A percentile compares a stretch with the other conserved stretches of the same genome.
These are phyloP conservation scores for Phytophthora pisi DNA, from an alignment of 352 stramenopile genomes.

Conservation along the genomic window DNA sequence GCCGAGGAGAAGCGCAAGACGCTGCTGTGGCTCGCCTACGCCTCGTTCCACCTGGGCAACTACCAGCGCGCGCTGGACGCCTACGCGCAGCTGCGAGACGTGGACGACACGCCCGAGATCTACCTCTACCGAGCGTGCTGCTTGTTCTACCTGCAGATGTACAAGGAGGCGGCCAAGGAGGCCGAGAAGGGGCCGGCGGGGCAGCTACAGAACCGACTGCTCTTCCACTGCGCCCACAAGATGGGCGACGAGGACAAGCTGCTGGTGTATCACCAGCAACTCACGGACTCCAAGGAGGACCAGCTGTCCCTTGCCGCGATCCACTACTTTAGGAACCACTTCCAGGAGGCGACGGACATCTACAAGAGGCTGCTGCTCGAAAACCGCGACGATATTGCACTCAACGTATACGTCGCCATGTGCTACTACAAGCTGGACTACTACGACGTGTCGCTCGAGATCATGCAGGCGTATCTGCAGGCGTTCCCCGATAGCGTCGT, in stretches of 20 bases:
- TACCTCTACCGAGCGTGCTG: conserved; percentile 92
- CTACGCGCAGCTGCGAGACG: conserved; percentile 86
- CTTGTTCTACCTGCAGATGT: conserved; percentile 94
- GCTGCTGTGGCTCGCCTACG: conserved; percentile 95
- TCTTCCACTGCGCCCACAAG: conserved; percentile 96
- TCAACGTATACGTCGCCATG: conserved; percentile 99
- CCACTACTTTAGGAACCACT: conserved; percentile 95
- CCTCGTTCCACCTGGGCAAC: conserved; percentile 94
- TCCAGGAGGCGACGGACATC: conserved; percentile 95
- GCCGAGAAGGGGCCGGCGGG: conserved; percentile 65
- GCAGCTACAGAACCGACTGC: conserved; percentile 91
- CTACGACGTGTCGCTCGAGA: conserved; percentile 97
- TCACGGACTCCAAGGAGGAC: conserved; percentile 93
- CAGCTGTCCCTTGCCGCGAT: conserved; percentile 96
- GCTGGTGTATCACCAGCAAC: conserved; percentile 94
- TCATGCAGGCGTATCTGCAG: conserved; percentile 96
- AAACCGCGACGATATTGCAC: conserved; percentile 95
- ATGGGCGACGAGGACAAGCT: conserved; percentile 94
- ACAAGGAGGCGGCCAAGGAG: conserved; percentile 88
- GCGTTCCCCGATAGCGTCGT: conserved; percentile 91
- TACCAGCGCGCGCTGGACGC: conserved; percentile 93
- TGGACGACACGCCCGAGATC: conserved; percentile 70
- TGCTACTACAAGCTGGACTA: conserved; percentile 99
- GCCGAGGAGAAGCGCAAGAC: conserved; percentile 69
- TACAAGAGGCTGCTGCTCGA: conserved; percentile 96